These are phyloP conservation scores for Quercus alba DNA, from an alignment of 306 rosid genomes.

Conservation along the genomic window DNA sequence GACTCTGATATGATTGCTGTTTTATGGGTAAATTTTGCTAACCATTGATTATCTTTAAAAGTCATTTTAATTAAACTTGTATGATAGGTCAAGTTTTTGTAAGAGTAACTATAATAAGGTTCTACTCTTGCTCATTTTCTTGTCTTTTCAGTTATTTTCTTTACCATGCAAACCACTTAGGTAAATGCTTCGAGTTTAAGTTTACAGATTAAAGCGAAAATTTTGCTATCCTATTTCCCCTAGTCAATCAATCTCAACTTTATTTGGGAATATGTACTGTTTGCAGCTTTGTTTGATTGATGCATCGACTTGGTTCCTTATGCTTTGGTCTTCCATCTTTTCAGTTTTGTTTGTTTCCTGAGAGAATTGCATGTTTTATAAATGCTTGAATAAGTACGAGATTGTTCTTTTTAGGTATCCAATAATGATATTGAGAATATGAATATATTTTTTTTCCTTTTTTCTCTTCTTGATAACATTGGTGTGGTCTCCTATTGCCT, in stretches of 20 bases:
- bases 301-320: not conserved
- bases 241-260: not conserved
- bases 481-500: not conserved
- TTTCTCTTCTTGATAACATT: not conserved
- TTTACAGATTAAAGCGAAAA: not conserved
- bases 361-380: not conserved
- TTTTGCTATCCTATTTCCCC: not conserved
- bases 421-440: not conserved
- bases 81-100: not conserved
- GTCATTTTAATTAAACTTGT: not conserved
- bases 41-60: not conserved
- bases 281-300: not conserved
- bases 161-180: not conserved
- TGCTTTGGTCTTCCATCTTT: not conserved
- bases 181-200: not conserved
- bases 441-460: not conserved
- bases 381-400: not conserved
- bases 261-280: not conserved
- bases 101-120: not conserved
- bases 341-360: not conserved
- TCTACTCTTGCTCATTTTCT: not conserved
- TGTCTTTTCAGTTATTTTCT: not conserved
- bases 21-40: constrained; percentile 55
- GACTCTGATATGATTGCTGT: constrained; percentile 84
- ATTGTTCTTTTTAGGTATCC: not conserved